Conservation (phyloP, 345 rosid species). For the Psidium guajava region DNA sequence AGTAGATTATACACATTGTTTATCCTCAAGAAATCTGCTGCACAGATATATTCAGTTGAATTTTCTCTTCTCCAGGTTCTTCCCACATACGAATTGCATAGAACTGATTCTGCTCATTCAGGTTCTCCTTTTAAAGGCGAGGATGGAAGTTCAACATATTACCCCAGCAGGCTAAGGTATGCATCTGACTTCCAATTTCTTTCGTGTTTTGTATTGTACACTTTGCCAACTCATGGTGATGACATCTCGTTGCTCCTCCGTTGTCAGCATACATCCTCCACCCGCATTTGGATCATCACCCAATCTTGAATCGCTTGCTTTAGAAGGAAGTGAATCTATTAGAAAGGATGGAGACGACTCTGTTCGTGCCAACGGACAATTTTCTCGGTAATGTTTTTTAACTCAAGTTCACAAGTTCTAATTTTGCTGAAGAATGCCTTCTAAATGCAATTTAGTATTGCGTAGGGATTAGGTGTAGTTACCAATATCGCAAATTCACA, state of each 20-base stretch:
- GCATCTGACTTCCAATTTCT: background rate
- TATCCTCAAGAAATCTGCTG: background rate
- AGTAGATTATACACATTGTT: background rate
- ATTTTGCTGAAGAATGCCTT: background rate
- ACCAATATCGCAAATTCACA: background rate
- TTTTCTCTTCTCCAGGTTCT: slow-evolving; percentile 54
- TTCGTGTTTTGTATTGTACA: background rate
- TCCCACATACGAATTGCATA: slow-evolving; percentile 32
- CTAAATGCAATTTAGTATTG: background rate
- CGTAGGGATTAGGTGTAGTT: background rate
- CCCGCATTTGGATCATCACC: slow-evolving; percentile 18
- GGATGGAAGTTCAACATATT: slow-evolving; percentile 17
- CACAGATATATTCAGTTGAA: background rate
- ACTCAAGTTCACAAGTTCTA: background rate
- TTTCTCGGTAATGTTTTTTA: slow-evolving; percentile 5
- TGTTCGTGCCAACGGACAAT: background rate
- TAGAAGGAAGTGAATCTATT: slow-evolving; percentile 1
- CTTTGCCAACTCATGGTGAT: background rate
- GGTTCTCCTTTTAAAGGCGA: slow-evolving; percentile 18
- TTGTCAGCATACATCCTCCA: slow-evolving; percentile 16
- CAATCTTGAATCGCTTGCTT: slow-evolving; percentile 6
- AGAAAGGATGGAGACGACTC: slow-evolving; percentile 5
- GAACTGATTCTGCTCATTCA: slow-evolving; percentile 20
- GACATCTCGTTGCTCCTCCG: background rate
- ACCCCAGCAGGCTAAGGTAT: slow-evolving; percentile 38